phyloP scores from a whole-genome alignment of 805 yeast species.

The Starmerella gropengiesseri region DNA sequence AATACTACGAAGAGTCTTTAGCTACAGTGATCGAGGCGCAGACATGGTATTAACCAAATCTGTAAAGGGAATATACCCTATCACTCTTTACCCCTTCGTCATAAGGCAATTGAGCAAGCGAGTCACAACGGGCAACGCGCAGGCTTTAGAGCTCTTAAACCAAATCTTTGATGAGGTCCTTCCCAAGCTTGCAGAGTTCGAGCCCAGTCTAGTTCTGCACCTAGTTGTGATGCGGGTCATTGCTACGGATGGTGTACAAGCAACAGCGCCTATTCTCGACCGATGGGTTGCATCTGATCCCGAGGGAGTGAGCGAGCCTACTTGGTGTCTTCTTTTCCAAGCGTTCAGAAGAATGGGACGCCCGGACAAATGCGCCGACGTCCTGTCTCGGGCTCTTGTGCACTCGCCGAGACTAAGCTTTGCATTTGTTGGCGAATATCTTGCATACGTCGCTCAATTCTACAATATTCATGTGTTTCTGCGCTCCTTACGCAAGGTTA shows the following conservation, averaged over 20 bases:
- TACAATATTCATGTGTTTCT: constrained; percentile 21
- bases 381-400: constrained; percentile 17
- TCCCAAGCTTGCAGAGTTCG: constrained; percentile 8
- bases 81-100: constrained; percentile 19
- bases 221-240: constrained; percentile 24
- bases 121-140: not conserved
- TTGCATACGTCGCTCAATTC: constrained; percentile 21
- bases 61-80: constrained; percentile 1
- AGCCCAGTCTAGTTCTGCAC: constrained; percentile 19
- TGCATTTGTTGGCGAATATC: constrained; percentile 24
- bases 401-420: constrained; percentile 15
- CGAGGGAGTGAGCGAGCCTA: constrained; percentile 21
- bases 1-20: constrained; percentile 13
- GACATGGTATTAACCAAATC: not conserved
- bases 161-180: constrained; percentile 15
- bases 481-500: constrained; percentile 13
- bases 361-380: constrained; percentile 25
- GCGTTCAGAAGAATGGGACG: constrained; percentile 25
- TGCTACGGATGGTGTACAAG: constrained; percentile 24
- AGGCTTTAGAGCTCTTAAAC: constrained; percentile 8
- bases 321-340: constrained; percentile 23
- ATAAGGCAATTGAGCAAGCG: constrained; percentile 14
- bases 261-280: constrained; percentile 22
- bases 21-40: constrained; percentile 15
- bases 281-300: constrained; percentile 16